Evolutionary conservation across 768 basidiomycete genomes (phyloP).

Genomic region (Sporobolomyces phaffii): DNA sequence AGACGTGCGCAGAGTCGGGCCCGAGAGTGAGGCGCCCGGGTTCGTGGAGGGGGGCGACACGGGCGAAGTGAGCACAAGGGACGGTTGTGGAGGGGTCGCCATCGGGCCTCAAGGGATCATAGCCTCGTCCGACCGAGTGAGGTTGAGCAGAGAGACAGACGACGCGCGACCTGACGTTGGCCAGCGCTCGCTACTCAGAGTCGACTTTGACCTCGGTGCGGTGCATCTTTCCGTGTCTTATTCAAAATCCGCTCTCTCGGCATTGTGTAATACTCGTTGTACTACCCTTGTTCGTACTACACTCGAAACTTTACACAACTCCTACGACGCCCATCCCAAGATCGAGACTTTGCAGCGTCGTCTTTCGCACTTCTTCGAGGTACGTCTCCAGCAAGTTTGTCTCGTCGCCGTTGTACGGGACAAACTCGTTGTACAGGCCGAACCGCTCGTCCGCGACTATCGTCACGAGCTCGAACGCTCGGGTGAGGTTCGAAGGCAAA

Average conservation of each 20-base stretch:
- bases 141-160: no score
- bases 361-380: slow-evolving; percentile 64
- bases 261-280: no score
- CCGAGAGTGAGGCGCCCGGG: background rate
- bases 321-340: background rate
- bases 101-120: background rate
- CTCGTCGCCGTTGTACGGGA: slow-evolving; percentile 47
- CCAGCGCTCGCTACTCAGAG: no score
- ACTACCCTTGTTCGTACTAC: no score
- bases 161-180: no score
- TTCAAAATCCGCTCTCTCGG: no score
- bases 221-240: no score
- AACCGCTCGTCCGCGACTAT: slow-evolving; percentile 81
- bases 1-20: background rate
- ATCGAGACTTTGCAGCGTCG: slow-evolving; percentile 53
- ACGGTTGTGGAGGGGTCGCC: background rate
- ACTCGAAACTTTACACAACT: background rate
- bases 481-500: slow-evolving; percentile 69
- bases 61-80: background rate
- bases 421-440: slow-evolving; percentile 77
- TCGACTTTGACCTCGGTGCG: no score
- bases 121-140: no score
- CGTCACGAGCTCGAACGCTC: slow-evolving; percentile 69
- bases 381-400: slow-evolving; percentile 66
- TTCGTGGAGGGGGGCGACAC: background rate